phyloP scores from a whole-genome alignment of 106 monocot genomes.

The Platanthera zijinensis region DNA sequence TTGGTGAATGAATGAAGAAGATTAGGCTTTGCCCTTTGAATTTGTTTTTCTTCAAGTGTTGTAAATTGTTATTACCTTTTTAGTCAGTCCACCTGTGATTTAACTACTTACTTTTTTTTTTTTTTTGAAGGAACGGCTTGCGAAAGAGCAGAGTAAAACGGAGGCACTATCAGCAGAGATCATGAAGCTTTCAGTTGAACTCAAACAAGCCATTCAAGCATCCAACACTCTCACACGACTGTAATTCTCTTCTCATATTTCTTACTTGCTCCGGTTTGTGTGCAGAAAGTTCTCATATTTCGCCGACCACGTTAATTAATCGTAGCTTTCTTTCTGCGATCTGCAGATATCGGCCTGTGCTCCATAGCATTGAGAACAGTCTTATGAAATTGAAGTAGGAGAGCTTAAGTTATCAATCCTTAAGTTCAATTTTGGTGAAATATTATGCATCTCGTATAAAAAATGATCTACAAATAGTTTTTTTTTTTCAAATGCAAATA shows the following conservation, averaged over 20 bases:
- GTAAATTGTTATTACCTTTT: neutral
- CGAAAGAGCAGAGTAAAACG: constrained; percentile 72
- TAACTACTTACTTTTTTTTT: neutral
- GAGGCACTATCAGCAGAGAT: constrained; percentile 74
- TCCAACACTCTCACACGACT: constrained; percentile 55
- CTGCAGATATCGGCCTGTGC: constrained; percentile 86
- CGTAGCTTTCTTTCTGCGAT: neutral
- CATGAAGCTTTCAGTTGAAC: constrained; percentile 70
- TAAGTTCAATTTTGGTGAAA: too few relatives aligned
- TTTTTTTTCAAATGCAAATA: too few relatives aligned
- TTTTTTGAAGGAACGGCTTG: constrained; percentile 43
- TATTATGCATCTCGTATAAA: too few relatives aligned
- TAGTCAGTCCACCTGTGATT: neutral
- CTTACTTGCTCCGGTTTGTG: neutral
- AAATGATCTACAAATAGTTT: too few relatives aligned
- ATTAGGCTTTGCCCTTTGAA: too few relatives aligned
- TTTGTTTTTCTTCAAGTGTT: too few relatives aligned
- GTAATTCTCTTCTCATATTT: constrained; percentile 26
- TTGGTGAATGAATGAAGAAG: too few relatives aligned
- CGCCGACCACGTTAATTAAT: neutral
- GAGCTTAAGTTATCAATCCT: constrained; percentile 13
- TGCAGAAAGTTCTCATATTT: neutral
- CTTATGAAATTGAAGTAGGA: constrained; percentile 97
- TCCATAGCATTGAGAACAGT: constrained; percentile 70
- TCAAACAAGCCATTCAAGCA: constrained; percentile 54